phyloP scores from a whole-genome alignment of 768 basidiomycete genomes.

The Amylocystis lapponica region DNA sequence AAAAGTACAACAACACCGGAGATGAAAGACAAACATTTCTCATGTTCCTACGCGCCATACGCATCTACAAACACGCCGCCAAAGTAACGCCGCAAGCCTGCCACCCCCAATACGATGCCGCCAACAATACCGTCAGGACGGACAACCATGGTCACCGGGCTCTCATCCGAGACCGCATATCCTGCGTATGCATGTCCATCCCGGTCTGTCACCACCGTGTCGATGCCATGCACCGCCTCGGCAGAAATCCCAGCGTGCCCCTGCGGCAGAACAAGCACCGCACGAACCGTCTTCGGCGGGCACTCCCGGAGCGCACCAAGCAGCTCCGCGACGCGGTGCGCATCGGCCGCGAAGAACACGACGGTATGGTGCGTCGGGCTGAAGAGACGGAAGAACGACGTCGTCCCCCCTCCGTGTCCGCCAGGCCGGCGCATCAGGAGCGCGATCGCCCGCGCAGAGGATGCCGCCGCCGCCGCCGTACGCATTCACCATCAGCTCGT shows the following conservation, averaged over 20 bases:
- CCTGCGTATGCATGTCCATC: conserved; percentile 6
- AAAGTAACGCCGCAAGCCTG: background rate
- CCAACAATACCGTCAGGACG: conserved; percentile 13
- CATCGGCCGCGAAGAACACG: conserved; percentile 21
- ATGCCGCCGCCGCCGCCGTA: conserved; percentile 5
- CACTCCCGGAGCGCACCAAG: background rate
- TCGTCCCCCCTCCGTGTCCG: background rate
- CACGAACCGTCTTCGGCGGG: background rate
- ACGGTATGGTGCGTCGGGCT: conserved; percentile 23
- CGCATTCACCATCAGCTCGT: background rate
- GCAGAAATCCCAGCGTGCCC: background rate
- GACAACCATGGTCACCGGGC: conserved; percentile 4
- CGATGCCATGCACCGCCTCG: background rate
- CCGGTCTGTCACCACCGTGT: conserved; percentile 1
- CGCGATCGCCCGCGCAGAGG: conserved; percentile 39
- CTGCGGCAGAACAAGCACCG: background rate
- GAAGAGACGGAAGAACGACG: conserved; percentile 25
- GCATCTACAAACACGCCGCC: background rate
- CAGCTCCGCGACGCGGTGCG: background rate
- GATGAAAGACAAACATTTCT: no score
- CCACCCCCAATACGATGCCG: background rate
- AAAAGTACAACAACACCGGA: no score
- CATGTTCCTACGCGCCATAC: no score
- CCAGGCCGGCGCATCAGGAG: conserved; percentile 37
- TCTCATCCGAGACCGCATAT: conserved; percentile 4